phyloP scores from a whole-genome alignment of 768 basidiomycete genomes.

The Kondoa malvinella region DNA sequence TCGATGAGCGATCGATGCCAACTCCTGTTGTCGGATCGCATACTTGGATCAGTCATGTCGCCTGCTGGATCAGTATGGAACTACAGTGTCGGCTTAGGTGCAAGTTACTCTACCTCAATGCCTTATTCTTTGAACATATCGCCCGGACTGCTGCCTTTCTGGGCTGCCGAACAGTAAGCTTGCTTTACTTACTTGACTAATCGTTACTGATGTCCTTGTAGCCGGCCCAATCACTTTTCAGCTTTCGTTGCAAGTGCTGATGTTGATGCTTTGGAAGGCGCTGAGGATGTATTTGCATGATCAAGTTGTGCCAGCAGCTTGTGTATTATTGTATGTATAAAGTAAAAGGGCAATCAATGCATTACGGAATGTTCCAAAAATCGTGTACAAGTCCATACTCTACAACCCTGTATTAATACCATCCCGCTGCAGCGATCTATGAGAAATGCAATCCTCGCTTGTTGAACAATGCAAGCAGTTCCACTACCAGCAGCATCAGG shows the following conservation, averaged over 20 bases:
- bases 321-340: no score
- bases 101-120: conserved; percentile 24
- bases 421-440: no score
- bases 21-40: conserved; percentile 79
- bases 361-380: neutral
- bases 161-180: conserved; percentile 19
- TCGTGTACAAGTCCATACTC: no score
- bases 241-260: conserved; percentile 22
- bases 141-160: conserved; percentile 23
- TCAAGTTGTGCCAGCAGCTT: no score
- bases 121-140: conserved; percentile 26
- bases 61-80: conserved; percentile 88
- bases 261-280: conserved; percentile 18
- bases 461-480: neutral
- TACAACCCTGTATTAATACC: no score
- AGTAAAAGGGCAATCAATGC: neutral
- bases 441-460: neutral
- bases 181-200: neutral
- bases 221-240: conserved; percentile 23
- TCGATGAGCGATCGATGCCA: conserved; percentile 89
- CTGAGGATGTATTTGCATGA: conserved; percentile 15
- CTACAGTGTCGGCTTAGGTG: conserved; percentile 36
- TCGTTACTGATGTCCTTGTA: neutral
- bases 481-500: neutral
- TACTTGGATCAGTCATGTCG: conserved; percentile 91